Percentiles rank a stretch among this genome's conserved stretches.
These are phyloP conservation scores for Helminthosporium solani DNA, from an alignment of 2,329 filamentous ascomycete species.

Conservation along the genomic window DNA sequence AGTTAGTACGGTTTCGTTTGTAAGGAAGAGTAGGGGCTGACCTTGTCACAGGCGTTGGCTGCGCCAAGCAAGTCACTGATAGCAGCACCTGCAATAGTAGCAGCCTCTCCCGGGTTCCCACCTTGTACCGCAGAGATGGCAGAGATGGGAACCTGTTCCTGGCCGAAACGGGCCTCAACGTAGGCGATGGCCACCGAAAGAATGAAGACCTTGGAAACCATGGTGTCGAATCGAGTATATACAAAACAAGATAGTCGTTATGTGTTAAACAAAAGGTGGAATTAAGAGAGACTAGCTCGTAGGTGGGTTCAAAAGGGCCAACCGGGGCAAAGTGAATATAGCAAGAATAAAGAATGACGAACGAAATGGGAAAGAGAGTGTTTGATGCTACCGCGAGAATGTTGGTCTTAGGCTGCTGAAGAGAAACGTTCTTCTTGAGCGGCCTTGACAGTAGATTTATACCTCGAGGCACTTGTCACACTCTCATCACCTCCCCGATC, in stretches of 20 bases:
- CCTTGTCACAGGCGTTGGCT: constrained; percentile 66
- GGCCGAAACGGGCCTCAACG: constrained; percentile 56
- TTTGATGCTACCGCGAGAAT: constrained; percentile 25
- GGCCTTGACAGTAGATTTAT: constrained; percentile 24
- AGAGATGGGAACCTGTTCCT: constrained; percentile 61
- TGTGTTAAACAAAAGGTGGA: too few species aligned
- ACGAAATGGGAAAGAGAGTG: constrained; percentile 24
- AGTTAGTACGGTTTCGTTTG: constrained; percentile 19
- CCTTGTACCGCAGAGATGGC: constrained; percentile 56
- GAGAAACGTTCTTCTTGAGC: constrained; percentile 9
- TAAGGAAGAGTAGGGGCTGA: constrained; percentile 21
- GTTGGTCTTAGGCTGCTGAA: constrained; percentile 30
- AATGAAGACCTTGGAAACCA: constrained; percentile 38
- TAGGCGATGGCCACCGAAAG: constrained; percentile 36
- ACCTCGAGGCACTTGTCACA: constrained; percentile 16
- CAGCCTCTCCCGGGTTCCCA: constrained; percentile 61
- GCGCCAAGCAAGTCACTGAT: constrained; percentile 64
- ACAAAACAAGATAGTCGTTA: constrained; percentile 17
- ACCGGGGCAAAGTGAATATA: constrained; percentile 35
- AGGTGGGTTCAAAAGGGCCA: constrained; percentile 25
- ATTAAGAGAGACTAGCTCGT: constrained; percentile 41
- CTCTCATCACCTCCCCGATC: background rate
- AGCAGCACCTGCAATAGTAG: constrained; percentile 63
- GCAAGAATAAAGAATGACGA: constrained; percentile 17
- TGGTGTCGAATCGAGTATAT: constrained; percentile 17